A percentile compares a stretch with the other conserved stretches of the same genome.
These are phyloP conservation scores for Coemansia aciculifera DNA, from an alignment of 192 early-diverging fungal genomes.

Conservation along the genomic window DNA sequence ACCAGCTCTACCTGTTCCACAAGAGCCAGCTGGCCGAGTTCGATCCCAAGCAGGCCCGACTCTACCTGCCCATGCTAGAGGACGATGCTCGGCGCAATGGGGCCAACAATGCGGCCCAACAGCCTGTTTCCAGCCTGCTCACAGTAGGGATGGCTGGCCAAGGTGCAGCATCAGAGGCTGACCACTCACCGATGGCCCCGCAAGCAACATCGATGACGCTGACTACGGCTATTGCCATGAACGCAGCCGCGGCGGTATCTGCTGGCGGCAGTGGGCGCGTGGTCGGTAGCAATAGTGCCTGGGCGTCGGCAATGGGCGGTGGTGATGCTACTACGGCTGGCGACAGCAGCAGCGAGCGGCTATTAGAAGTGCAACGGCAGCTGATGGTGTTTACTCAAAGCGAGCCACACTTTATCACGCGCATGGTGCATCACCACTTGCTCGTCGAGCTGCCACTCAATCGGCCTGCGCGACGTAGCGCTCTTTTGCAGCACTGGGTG, in stretches of 20 bases:
- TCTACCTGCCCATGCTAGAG: constrained; percentile 32
- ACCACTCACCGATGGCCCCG: neutral
- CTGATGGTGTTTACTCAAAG: constrained; percentile 56
- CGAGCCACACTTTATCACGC: constrained; percentile 73
- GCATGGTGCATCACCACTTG: constrained; percentile 67
- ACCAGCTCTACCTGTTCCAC: constrained; percentile 73
- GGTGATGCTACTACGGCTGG: neutral
- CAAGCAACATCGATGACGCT: neutral
- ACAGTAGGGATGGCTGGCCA: constrained; percentile 14
- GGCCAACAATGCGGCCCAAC: neutral
- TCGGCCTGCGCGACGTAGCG: constrained; percentile 51
- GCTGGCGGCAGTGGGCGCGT: neutral
- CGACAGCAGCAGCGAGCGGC: constrained; percentile 10
- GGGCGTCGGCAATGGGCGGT: neutral
- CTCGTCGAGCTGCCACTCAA: constrained; percentile 60
- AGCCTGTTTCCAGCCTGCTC: constrained; percentile 29
- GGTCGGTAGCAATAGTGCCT: neutral
- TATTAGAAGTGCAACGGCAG: constrained; percentile 41
- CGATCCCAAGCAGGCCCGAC: constrained; percentile 37
- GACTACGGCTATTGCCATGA: neutral
- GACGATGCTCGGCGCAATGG: neutral
- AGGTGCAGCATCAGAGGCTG: neutral
- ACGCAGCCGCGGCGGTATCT: neutral
- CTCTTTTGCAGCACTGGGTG: constrained; percentile 70
- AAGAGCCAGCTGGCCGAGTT: constrained; percentile 36